Base-by-base conservation (phyloP, 495 filamentous ascomycete genomes). In the Amorphotheca resinae region DNA sequence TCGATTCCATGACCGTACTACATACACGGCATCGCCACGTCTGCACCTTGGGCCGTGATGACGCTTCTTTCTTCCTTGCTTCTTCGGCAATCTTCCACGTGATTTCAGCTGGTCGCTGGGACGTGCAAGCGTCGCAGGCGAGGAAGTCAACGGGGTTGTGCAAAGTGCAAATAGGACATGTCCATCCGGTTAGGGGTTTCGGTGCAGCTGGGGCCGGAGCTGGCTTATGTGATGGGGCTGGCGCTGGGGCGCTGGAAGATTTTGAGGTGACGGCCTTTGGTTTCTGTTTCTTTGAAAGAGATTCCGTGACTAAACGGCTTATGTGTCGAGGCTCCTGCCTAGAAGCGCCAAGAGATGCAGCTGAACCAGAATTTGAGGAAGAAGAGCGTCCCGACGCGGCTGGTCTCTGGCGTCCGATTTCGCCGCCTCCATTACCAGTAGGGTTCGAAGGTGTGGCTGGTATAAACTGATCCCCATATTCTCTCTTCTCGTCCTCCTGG, bases 81-180 rank as follows among this genome's bases (percentile, higher is more conserved):
- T 40, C 30, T 0, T 32, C 20, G 9, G 32, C 49, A 9, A 59
- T 38, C 12, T 50, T 33, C 30, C 46, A 48, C 6, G 55, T 57
- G 20, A 47, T 48, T 18, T 51, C 61, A 7, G 62, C 65, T 0
- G 77, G 69, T 33, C 82, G 69, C 54, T 84, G 79, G 1, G 66
- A 62, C 4, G 69, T 77, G 55, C 88, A 95, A 2, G 76, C 86
- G 52, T 88, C 87, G 57, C 88, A 95, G 50, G 68, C 72, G 8
- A 84, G 66, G 49, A 68, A 85, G 17, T 61, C 71, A 21, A 69
- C 48, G 2, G 82, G 77, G 52, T 96, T 96, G 38, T 78, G 73
- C n/a, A 91, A 69, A 0, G 89, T 96, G 55, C 89, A 95, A 23
- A 76, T 67, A 16, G 66, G 65, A 49, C 89, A 96, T 9, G 70